Conservation (phyloP, 2,329 filamentous ascomycete genomes). For the Fusarium sp. region DNA sequence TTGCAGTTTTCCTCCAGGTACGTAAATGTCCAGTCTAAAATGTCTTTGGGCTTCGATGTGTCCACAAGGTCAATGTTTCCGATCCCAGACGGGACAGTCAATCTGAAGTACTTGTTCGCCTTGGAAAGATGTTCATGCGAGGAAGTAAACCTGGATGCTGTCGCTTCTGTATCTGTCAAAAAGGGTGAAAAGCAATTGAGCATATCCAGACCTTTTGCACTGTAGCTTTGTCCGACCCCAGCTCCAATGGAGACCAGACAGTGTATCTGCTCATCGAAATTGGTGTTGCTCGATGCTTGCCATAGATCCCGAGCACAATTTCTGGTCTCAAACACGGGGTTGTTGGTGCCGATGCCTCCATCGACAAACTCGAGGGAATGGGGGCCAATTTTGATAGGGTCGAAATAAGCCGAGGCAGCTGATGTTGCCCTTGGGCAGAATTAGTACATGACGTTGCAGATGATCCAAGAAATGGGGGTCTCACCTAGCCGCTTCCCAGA, state of each 20-base stretch:
- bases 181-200: background rate
- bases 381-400: background rate
- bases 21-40: background rate
- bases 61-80: background rate
- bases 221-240: background rate
- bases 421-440: background rate
- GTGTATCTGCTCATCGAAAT: background rate
- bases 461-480: background rate
- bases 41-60: background rate
- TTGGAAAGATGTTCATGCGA: background rate
- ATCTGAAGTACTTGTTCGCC: background rate
- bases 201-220: background rate
- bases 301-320: background rate
- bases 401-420: background rate
- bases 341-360: background rate
- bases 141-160: background rate
- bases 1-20: background rate
- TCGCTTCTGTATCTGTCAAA: background rate
- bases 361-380: background rate
- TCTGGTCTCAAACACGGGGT: background rate
- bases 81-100: background rate
- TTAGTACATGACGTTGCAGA: background rate
- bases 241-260: background rate
- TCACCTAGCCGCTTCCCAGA: background rate
- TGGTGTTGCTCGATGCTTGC: background rate